Percentiles rank a stretch among this genome's conserved stretches.
Evolutionary conservation across 805 yeast species (phyloP).

Genomic region (Yamadazyma paraphyllophila): DNA sequence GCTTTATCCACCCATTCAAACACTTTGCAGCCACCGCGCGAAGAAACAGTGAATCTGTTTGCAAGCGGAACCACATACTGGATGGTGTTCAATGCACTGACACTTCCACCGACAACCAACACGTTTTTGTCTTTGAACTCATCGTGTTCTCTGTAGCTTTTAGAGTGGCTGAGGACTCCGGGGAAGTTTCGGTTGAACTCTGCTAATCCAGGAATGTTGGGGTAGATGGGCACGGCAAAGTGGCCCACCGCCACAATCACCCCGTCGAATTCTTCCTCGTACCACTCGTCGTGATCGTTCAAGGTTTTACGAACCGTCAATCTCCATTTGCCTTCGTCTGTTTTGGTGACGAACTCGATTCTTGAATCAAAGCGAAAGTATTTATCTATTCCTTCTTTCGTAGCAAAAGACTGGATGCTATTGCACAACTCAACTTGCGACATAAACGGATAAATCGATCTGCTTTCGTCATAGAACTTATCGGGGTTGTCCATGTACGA

Average conservation of each 20-base stretch:
- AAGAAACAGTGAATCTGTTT: constrained; percentile 23
- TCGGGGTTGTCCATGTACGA: constrained; percentile 30
- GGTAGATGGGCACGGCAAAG: constrained; percentile 59
- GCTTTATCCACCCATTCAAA: constrained; percentile 39
- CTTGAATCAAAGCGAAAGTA: constrained; percentile 38
- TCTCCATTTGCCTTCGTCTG: constrained; percentile 36
- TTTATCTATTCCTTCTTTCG: constrained; percentile 23
- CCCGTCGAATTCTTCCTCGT: constrained; percentile 53
- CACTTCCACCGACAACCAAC: constrained; percentile 42
- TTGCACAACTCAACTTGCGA: constrained; percentile 31
- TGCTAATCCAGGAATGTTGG: constrained; percentile 52
- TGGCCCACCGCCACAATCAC: constrained; percentile 66
- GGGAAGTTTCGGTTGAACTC: constrained; percentile 47
- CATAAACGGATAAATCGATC: constrained; percentile 37
- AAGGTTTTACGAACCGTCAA: constrained; percentile 22
- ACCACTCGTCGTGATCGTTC: constrained; percentile 34
- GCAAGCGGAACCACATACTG: constrained; percentile 37
- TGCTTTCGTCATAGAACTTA: constrained; percentile 18
- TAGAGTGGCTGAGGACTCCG: constrained; percentile 54
- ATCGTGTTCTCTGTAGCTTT: constrained; percentile 48
- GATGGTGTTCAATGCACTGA: constrained; percentile 43
- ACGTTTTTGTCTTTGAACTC: constrained; percentile 43
- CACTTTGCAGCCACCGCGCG: constrained; percentile 26
- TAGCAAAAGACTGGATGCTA: constrained; percentile 27
- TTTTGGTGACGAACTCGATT: constrained; percentile 38